Conservation (phyloP, 2,329 filamentous ascomycete species). For the Graphiopsis chlorocephala region DNA sequence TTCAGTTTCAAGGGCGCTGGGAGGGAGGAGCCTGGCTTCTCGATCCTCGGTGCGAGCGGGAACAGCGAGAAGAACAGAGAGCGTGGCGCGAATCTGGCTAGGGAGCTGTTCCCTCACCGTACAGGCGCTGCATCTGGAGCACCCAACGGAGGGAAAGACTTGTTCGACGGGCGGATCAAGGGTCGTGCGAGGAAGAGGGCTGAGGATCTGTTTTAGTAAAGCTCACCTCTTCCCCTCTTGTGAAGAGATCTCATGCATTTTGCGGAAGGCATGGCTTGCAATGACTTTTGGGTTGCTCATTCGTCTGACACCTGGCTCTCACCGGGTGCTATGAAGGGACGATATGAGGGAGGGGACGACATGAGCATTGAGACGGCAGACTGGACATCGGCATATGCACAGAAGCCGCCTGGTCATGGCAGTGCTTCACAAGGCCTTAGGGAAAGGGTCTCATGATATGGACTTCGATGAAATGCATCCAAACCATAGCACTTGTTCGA, state of each 20-base stretch:
- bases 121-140: constrained; percentile 22
- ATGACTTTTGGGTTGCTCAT: background rate
- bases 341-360: too few relatives aligned
- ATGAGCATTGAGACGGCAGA: background rate
- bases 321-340: background rate
- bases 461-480: background rate
- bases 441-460: too few relatives aligned
- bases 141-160: constrained; percentile 27
- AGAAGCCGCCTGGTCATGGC: background rate
- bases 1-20: constrained; percentile 37
- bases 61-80: constrained; percentile 18
- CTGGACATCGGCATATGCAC: background rate
- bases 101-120: constrained; percentile 35
- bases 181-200: constrained; percentile 31
- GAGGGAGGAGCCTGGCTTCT: constrained; percentile 24
- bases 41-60: constrained; percentile 31
- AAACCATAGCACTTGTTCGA: background rate
- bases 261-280: background rate
- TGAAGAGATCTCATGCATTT: background rate
- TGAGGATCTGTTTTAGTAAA: constrained; percentile 26
- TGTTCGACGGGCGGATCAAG: constrained; percentile 34
- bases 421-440: background rate
- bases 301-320: background rate
- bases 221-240: too few relatives aligned
- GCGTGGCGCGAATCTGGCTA: constrained; percentile 21